These are phyloP conservation scores for Pyrenophora seminiperda DNA, from an alignment of 2,329 filamentous ascomycete genomes.

Conservation along the genomic window DNA sequence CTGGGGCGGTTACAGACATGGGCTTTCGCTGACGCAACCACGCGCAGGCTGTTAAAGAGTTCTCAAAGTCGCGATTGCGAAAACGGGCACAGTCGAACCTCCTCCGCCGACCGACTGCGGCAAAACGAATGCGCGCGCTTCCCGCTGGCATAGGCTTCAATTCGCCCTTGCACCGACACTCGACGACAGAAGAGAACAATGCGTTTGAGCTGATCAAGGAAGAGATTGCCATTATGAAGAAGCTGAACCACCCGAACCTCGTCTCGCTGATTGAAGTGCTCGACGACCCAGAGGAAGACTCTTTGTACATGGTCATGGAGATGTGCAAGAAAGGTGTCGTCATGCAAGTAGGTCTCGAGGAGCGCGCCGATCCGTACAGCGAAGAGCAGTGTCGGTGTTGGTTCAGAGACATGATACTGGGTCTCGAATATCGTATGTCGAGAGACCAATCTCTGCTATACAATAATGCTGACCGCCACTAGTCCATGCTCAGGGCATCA, in stretches of 20 bases:
- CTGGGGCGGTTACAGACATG: constrained; percentile 21
- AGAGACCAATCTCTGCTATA: neutral
- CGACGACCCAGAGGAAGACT: constrained; percentile 94
- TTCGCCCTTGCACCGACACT: constrained; percentile 66
- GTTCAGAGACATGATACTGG: constrained; percentile 93
- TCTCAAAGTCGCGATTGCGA: constrained; percentile 88
- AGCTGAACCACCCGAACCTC: constrained; percentile 92
- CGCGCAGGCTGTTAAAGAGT: constrained; percentile 88
- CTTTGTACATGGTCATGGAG: constrained; percentile 97
- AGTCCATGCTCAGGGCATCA: constrained; percentile 93
- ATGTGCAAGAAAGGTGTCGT: constrained; percentile 98
- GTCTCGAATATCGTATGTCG: constrained; percentile 84
- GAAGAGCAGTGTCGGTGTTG: constrained; percentile 83
- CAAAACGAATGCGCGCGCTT: constrained; percentile 59
- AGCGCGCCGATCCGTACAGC: constrained; percentile 79
- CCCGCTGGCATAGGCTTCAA: constrained; percentile 63
- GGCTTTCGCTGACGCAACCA: constrained; percentile 37
- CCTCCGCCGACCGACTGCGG: constrained; percentile 66
- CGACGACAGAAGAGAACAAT: constrained; percentile 65
- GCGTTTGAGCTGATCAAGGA: constrained; percentile 87
- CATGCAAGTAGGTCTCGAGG: constrained; percentile 92
- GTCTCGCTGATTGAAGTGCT: constrained; percentile 92
- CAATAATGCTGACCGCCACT: constrained; percentile 28
- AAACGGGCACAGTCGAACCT: constrained; percentile 91
- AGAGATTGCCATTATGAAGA: constrained; percentile 99